These are phyloP conservation scores for Nosema muscidifuracis DNA, from an alignment of 371 early-diverging fungal species.

Conservation along the genomic window DNA sequence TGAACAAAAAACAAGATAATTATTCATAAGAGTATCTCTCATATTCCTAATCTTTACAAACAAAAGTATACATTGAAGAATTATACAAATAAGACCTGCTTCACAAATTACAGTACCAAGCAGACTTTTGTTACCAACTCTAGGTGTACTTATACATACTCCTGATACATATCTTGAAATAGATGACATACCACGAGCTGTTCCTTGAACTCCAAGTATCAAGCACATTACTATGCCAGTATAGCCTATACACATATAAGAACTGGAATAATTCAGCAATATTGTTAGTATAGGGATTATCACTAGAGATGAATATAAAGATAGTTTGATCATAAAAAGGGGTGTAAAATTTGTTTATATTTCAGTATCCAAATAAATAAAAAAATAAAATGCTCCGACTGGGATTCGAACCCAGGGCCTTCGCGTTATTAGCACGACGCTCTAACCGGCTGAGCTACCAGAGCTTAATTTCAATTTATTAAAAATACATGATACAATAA, in stretches of 20 bases:
- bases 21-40: slow-evolving; percentile 1
- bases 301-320: neutral
- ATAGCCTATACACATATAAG: slow-evolving; percentile 31
- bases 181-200: slow-evolving; percentile 50
- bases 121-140: slow-evolving; percentile 58
- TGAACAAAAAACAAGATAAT: slow-evolving; percentile 46
- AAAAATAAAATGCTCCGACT: slow-evolving; percentile 29
- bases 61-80: slow-evolving; percentile 51
- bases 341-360: no score
- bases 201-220: slow-evolving; percentile 55
- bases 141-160: slow-evolving; percentile 55
- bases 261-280: neutral
- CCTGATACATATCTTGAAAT: slow-evolving; percentile 60
- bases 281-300: no score
- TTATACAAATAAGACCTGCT: slow-evolving; percentile 57
- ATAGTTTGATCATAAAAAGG: neutral
- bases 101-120: slow-evolving; percentile 64
- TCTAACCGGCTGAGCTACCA: slow-evolving; percentile 40
- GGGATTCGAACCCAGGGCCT: slow-evolving; percentile 42
- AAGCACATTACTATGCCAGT: slow-evolving; percentile 58
- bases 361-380: no score
- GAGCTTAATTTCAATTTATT: neutral
- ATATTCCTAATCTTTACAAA: slow-evolving; percentile 4
- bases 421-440: slow-evolving; percentile 45
- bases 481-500: neutral